These are phyloP conservation scores for Lomentospora prolificans DNA, from an alignment of 2,329 filamentous ascomycete species.

Conservation along the genomic window DNA sequence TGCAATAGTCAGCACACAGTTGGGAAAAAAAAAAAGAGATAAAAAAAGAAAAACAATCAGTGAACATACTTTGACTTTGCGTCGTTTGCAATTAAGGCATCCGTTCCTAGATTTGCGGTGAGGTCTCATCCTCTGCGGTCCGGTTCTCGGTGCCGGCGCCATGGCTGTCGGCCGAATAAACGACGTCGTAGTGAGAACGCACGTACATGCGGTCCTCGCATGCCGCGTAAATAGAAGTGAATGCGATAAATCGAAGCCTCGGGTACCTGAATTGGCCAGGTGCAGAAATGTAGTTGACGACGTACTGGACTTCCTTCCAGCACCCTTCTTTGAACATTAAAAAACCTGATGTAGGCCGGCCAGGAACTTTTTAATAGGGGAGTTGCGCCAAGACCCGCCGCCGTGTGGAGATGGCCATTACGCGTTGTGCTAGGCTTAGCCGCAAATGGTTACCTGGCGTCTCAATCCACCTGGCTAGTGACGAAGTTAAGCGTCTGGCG, in stretches of 20 bases:
- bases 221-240: too few relatives aligned
- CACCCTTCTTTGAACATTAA: too few relatives aligned
- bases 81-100: constrained; percentile 21
- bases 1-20: constrained; percentile 8
- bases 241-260: too few relatives aligned
- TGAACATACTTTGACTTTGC: constrained; percentile 20
- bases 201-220: not conserved
- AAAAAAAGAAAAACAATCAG: not conserved
- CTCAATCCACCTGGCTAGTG: too few relatives aligned
- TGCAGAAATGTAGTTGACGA: too few relatives aligned
- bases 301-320: too few relatives aligned
- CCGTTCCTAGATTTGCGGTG: constrained; percentile 21
- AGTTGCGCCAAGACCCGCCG: too few relatives aligned
- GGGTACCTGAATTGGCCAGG: too few relatives aligned
- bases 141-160: not conserved
- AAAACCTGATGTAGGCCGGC: too few relatives aligned
- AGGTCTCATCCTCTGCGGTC: constrained; percentile 15
- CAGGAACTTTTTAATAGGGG: too few relatives aligned
- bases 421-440: not conserved
- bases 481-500: not conserved
- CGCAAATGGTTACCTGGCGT: not conserved
- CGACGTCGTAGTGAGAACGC: not conserved
- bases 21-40: not conserved
- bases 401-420: too few relatives aligned
- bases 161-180: not conserved